These are phyloP conservation scores for Fusarium acutatum DNA, from an alignment of 2,329 filamentous ascomycete genomes.

Conservation along the genomic window DNA sequence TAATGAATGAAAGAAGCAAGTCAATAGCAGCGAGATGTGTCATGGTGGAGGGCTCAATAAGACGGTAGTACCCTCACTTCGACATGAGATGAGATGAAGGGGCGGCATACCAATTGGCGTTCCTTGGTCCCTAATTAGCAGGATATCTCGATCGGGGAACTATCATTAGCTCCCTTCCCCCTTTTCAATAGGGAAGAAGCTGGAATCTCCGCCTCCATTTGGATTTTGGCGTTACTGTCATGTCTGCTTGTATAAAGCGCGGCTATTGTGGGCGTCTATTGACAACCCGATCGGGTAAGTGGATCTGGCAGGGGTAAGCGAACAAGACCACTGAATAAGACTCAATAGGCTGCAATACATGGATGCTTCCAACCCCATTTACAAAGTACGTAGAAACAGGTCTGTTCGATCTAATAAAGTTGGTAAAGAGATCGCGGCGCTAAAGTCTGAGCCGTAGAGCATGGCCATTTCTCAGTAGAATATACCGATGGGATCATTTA, in stretches of 20 bases:
- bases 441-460: background rate
- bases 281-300: constrained; percentile 45
- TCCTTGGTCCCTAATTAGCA: constrained; percentile 26
- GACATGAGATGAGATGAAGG: background rate
- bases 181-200: constrained; percentile 5
- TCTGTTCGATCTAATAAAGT: background rate
- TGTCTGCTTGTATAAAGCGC: constrained; percentile 21
- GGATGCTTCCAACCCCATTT: background rate
- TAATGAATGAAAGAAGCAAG: background rate
- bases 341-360: background rate
- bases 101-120: constrained; percentile 5
- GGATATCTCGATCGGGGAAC: background rate
- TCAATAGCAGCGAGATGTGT: constrained; percentile 4
- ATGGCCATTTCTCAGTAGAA: background rate
- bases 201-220: constrained; percentile 16
- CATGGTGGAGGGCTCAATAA: constrained; percentile 14
- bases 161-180: background rate
- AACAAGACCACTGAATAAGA: background rate
- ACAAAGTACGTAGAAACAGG: background rate
- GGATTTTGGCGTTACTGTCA: constrained; percentile 8
- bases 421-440: background rate
- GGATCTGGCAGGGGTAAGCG: constrained; percentile 1
- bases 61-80: constrained; percentile 8
- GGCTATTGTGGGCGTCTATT: constrained; percentile 49
- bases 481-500: background rate